phyloP scores from a whole-genome alignment of 441 rosid genomes.

The Croton laevigatus region DNA sequence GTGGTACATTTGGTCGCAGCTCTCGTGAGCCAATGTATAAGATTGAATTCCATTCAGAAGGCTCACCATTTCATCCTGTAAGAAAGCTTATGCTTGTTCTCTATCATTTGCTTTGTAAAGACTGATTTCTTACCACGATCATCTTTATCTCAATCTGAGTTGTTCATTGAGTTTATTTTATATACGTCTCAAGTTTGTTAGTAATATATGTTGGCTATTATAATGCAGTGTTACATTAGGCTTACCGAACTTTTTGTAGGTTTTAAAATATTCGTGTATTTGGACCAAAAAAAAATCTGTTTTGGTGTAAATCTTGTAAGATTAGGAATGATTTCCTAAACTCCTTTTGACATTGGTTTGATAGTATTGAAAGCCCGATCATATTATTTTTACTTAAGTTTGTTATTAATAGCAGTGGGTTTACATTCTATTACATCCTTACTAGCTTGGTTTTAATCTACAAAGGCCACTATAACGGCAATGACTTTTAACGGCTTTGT shows the following conservation, averaged over 20 bases:
- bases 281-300: not conserved
- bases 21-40: slow-evolving; percentile 80
- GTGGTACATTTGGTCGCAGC: slow-evolving; percentile 63
- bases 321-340: slow-evolving; percentile 10
- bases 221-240: not conserved
- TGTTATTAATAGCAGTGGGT: not conserved
- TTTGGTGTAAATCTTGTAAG: not conserved
- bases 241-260: not conserved
- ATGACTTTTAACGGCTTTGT: not conserved
- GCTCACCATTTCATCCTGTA: slow-evolving; percentile 77
- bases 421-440: not conserved
- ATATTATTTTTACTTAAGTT: not conserved
- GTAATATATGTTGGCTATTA: not conserved
- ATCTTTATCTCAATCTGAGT: not conserved
- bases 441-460: not conserved
- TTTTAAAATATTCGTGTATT: not conserved
- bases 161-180: not conserved
- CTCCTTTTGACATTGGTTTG: not conserved
- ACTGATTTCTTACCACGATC: not conserved
- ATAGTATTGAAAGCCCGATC: not conserved
- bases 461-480: not conserved
- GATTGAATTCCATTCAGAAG: slow-evolving; percentile 67
- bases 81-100: slow-evolving; percentile 22
- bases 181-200: not conserved
- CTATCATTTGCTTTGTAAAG: not conserved